Evolutionary conservation across 1,139 yeast genomes (phyloP).

Genomic region (Ashbya aceris): DNA sequence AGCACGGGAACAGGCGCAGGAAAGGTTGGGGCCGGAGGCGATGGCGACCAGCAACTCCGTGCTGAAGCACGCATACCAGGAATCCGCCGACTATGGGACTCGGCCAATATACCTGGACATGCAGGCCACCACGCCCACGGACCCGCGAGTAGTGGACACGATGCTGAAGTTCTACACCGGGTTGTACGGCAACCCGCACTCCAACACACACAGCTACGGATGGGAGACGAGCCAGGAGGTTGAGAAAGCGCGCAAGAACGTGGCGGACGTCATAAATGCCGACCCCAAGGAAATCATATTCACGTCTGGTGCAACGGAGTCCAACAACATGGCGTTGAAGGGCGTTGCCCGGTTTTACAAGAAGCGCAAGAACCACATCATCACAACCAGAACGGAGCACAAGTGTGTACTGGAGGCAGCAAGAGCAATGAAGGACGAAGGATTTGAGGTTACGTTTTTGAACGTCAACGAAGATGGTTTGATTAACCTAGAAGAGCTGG

Average conservation of each 20-base stretch:
- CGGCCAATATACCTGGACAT: constrained; percentile 90
- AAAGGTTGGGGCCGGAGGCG: constrained; percentile 18
- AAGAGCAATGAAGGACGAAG: constrained; percentile 90
- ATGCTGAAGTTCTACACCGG: constrained; percentile 93
- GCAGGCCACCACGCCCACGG: constrained; percentile 98
- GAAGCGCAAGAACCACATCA: constrained; percentile 84
- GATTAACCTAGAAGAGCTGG: constrained; percentile 65
- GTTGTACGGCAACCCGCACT: constrained; percentile 93
- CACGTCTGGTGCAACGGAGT: constrained; percentile 97
- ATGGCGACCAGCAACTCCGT: constrained; percentile 27
- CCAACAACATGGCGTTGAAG: constrained; percentile 87
- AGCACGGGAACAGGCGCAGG: constrained; percentile 24
- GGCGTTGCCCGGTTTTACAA: constrained; percentile 93
- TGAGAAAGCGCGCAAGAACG: constrained; percentile 71
- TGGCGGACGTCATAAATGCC: constrained; percentile 80
- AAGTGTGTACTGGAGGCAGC: constrained; percentile 96
- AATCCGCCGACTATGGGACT: constrained; percentile 41
- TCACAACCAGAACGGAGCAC: constrained; percentile 95
- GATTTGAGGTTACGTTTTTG: constrained; percentile 89
- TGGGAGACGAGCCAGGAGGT: constrained; percentile 97
- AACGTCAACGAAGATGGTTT: constrained; percentile 80
- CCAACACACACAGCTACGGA: constrained; percentile 95
- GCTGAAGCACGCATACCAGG: constrained; percentile 31
- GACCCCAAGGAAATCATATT: constrained; percentile 95
- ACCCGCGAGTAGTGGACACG: constrained; percentile 89